A percentile compares a stretch with the other conserved stretches of the same genome.
These are phyloP conservation scores for Naematelia encephala DNA, from an alignment of 768 basidiomycete genomes.

Conservation along the genomic window DNA sequence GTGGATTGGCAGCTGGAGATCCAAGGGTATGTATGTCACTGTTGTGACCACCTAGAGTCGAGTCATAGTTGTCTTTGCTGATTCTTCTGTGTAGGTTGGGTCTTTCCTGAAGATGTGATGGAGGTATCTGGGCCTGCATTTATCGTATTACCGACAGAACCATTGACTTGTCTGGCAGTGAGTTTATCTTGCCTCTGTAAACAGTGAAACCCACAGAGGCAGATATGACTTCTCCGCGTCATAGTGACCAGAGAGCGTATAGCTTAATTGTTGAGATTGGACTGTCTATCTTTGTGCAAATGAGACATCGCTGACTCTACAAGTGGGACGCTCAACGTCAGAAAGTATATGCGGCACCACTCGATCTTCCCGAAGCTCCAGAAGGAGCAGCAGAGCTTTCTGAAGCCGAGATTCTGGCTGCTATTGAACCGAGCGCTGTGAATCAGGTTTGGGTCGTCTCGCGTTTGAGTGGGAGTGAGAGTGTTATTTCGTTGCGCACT, in stretches of 20 bases:
- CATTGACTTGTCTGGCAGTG: slow-evolving; percentile 47
- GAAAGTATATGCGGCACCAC: slow-evolving; percentile 45
- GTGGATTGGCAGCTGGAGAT: slow-evolving; percentile 42
- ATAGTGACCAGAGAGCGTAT: not conserved
- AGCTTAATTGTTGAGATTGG: not conserved
- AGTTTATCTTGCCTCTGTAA: slow-evolving; percentile 10
- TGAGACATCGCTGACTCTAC: not conserved
- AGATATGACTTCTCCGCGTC: not conserved
- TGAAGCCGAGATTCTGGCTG: slow-evolving; percentile 38
- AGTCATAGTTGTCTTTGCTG: not conserved
- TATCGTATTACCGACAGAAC: slow-evolving; percentile 43
- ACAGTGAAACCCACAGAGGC: too few species aligned
- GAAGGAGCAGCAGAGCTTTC: slow-evolving; percentile 43
- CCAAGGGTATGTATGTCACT: slow-evolving; percentile 45
- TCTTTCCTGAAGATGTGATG: slow-evolving; percentile 41
- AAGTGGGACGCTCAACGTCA: slow-evolving; percentile 47
- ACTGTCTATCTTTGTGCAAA: not conserved
- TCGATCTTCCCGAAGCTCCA: slow-evolving; percentile 45
- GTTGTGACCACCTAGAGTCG: too few species aligned
- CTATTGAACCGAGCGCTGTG: slow-evolving; percentile 46
- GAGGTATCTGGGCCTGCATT: slow-evolving; percentile 47
- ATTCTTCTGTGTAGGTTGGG: slow-evolving; percentile 35
- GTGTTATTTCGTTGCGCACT: slow-evolving; percentile 40
- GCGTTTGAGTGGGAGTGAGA: slow-evolving; percentile 46
- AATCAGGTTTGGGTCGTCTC: slow-evolving; percentile 50